Evolutionary conservation across 176 grass and related monocot genomes (phyloP), one percentile per base, ranked within the genome.

Genomic region (Avena insularis): DNA sequence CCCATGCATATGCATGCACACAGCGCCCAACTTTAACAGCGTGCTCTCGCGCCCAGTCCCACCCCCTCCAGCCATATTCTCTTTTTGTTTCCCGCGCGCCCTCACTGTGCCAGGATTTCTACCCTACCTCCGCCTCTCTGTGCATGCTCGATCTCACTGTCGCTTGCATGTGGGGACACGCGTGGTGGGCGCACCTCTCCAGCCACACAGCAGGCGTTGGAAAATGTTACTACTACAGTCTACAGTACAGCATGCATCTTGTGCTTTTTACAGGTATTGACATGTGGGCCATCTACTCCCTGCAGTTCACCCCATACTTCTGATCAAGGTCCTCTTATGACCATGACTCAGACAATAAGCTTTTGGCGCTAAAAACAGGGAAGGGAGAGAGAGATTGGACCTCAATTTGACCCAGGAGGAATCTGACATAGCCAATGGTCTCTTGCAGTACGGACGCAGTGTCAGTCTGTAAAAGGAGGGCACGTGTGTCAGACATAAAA

Each of bases 341-440:
- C 43, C 71, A 71, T 77, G 31, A 48, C 66, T 61, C 14, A 53
- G 29, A 31, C 71, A 55, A 88, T 16, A 53, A 56, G 16, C 58
- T 85, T 85, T 85, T 55, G n/a, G n/a, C 62, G 14, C 43, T 66
- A 14, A 23, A 40, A 12, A 60, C 7, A 82, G 64, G n/a, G 20
- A 48, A 63, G 71, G 19, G 84, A 83, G 83, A 88, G 87, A 79
- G 85, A 78, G 82, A 83, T 85, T 90, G 76, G 95, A 97, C 95
- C 95, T 97, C 92, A 94, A 97, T 97, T 94, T 97, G 95, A 85
- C 89, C 79, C 78, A 92, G 86, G 65, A 97, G 95, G 88, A 97
- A 97, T 97, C 92, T 97, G 86, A 97, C 94, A 83, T 97, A 97
- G 84, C 95, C 95, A 94, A 97, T 94, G 79, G 95, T 93, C 79